Percentiles rank a stretch among this genome's conserved stretches.
Conservation (phyloP, 106 monocot species). For the Xerophyta viscosa region DNA sequence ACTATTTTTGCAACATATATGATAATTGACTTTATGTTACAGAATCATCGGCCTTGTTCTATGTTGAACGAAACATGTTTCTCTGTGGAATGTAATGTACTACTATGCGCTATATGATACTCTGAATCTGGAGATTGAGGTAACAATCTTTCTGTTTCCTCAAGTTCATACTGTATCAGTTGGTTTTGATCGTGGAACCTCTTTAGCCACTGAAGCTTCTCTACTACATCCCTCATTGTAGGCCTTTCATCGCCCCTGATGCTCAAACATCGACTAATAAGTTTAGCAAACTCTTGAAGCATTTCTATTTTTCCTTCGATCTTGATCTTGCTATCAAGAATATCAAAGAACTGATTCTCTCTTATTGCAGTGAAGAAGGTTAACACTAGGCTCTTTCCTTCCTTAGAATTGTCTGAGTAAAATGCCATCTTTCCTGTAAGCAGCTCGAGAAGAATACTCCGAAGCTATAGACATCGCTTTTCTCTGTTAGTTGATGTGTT, state of each 20-base stretch:
- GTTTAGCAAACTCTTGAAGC: not conserved
- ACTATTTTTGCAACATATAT: too few relatives aligned
- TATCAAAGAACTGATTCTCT: conserved; percentile 2
- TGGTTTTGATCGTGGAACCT: not conserved
- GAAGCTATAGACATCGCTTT: conserved; percentile 11
- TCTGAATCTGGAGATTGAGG: not conserved
- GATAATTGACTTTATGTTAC: too few relatives aligned
- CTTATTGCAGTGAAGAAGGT: conserved; percentile 3
- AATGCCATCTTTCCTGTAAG: not conserved
- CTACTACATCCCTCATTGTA: conserved; percentile 7
- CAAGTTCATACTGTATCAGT: not conserved
- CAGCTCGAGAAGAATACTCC: not conserved
- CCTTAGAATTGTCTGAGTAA: not conserved
- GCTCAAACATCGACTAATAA: not conserved
- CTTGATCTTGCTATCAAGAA: not conserved
- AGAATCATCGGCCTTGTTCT: too few relatives aligned
- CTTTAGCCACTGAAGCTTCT: not conserved
- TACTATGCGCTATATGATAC: not conserved
- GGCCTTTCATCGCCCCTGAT: conserved; percentile 11
- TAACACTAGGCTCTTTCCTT: not conserved
- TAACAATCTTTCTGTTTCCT: not conserved
- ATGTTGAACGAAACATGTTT: too few relatives aligned
- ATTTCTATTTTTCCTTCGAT: not conserved
- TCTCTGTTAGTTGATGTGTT: not conserved
- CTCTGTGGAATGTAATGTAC: too few relatives aligned